Conservation (phyloP, 208 protist species). For the Crithidia fasciculata region DNA sequence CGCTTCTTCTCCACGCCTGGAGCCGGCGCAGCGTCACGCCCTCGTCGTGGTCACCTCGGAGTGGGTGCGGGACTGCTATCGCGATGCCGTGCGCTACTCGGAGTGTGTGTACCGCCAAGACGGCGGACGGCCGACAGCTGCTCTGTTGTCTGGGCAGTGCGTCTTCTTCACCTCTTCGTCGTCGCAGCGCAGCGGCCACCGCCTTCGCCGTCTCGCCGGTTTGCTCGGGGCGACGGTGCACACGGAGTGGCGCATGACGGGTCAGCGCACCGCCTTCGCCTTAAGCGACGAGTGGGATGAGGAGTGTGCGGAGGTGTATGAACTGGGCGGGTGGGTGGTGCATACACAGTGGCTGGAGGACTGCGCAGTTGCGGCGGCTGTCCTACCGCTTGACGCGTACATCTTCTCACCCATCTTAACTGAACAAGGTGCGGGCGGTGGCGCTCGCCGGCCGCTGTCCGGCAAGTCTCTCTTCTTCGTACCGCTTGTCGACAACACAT, state of each 20-base stretch:
- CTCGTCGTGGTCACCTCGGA: slow-evolving; percentile 11
- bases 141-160: slow-evolving; percentile 19
- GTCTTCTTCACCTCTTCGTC: slow-evolving; percentile 13
- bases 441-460: background rate
- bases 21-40: background rate
- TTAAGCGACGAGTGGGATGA: slow-evolving; percentile 27
- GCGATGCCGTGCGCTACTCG: slow-evolving; percentile 20
- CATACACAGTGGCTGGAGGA: slow-evolving; percentile 31
- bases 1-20: background rate
- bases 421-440: background rate
- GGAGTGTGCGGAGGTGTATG: slow-evolving; percentile 24
- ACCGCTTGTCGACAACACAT: background rate
- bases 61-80: slow-evolving; percentile 30
- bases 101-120: slow-evolving; percentile 26
- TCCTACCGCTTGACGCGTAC: slow-evolving; percentile 31
- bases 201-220: slow-evolving; percentile 15
- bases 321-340: slow-evolving; percentile 27
- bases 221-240: slow-evolving; percentile 32
- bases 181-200: background rate
- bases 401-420: slow-evolving; percentile 6
- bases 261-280: slow-evolving; percentile 27
- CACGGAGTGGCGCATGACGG: slow-evolving; percentile 13
- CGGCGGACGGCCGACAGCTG: slow-evolving; percentile 1
- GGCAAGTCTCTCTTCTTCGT: slow-evolving; percentile 6
- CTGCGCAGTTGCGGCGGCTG: slow-evolving; percentile 27